Percentiles rank a stretch among this genome's conserved stretches.
Evolutionary conservation across 2,329 filamentous ascomycete species (phyloP).

Genomic region (Trichophyton verrucosum): DNA sequence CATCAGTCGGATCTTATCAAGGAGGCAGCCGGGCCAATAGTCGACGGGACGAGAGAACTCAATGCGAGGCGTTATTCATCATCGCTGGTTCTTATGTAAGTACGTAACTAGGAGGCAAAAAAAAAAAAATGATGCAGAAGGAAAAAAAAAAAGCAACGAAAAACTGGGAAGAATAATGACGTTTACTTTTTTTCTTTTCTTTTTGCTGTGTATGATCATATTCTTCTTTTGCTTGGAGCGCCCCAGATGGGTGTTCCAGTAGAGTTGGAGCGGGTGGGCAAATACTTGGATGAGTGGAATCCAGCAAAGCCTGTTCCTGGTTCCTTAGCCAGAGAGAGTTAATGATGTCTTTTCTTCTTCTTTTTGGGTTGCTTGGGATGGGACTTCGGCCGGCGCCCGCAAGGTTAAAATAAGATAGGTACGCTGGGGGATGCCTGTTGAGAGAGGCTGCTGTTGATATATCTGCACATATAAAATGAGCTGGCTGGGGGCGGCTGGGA

Average conservation of each 20-base stretch:
- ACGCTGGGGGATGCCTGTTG: not conserved
- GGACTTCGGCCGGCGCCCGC: not conserved
- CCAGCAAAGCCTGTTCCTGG: conserved; percentile 1
- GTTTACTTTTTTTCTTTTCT: not conserved
- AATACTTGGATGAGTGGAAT: not conserved
- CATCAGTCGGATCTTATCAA: not conserved
- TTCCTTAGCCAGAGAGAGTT: not conserved
- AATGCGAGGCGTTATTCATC: not conserved
- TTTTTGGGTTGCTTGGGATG: not conserved
- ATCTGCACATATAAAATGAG: not conserved
- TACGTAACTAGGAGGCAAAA: no score
- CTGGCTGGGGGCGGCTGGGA: not conserved
- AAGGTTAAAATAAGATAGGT: not conserved
- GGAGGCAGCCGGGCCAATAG: not conserved
- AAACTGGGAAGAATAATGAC: not conserved
- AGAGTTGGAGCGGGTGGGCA: not conserved
- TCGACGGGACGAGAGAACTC: not conserved
- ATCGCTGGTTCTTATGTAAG: not conserved
- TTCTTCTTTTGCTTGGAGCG: not conserved
- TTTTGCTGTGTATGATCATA: not conserved
- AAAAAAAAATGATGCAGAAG: not conserved
- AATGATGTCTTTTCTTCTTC: not conserved
- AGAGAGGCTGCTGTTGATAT: not conserved
- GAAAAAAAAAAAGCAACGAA: not conserved
- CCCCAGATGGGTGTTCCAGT: not conserved